Evolutionary conservation across 1,139 yeast species (phyloP).

Genomic region (Pneumocystis canis): DNA sequence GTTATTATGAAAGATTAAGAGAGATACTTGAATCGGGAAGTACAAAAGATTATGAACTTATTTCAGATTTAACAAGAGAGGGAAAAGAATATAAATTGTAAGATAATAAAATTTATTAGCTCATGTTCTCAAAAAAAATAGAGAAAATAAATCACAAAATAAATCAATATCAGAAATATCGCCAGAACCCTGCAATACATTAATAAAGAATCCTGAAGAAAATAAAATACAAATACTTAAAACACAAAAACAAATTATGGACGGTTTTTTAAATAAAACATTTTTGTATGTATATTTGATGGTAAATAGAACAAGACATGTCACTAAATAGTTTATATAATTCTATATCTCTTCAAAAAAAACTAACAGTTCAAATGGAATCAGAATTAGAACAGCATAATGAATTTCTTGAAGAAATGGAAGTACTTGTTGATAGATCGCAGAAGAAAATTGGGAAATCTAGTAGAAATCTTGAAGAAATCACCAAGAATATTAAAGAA

Average conservation of each 20-base stretch:
- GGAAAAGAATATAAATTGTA: neutral
- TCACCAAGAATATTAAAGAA: neutral
- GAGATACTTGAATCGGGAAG: neutral
- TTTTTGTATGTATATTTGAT: neutral
- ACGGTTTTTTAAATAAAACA: neutral
- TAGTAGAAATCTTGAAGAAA: neutral
- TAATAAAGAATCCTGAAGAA: neutral
- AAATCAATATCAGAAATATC: neutral
- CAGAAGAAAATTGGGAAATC: neutral
- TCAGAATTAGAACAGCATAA: neutral
- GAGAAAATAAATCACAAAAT: neutral
- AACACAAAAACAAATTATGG: neutral
- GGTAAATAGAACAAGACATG: neutral
- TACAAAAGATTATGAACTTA: neutral
- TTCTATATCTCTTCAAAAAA: neutral
- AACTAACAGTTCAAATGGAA: neutral
- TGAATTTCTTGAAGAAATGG: slow-evolving; percentile 1
- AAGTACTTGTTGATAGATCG: neutral
- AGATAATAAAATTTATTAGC: neutral
- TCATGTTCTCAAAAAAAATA: neutral
- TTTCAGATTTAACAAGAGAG: neutral
- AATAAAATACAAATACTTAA: neutral
- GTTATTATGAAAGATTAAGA: neutral
- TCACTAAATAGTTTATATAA: neutral
- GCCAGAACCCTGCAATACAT: neutral